Percentiles rank a stretch among this genome's conserved stretches.
These are phyloP conservation scores for Spergularia azorica DNA, from an alignment of 179 eudicot species.

Conservation along the genomic window DNA sequence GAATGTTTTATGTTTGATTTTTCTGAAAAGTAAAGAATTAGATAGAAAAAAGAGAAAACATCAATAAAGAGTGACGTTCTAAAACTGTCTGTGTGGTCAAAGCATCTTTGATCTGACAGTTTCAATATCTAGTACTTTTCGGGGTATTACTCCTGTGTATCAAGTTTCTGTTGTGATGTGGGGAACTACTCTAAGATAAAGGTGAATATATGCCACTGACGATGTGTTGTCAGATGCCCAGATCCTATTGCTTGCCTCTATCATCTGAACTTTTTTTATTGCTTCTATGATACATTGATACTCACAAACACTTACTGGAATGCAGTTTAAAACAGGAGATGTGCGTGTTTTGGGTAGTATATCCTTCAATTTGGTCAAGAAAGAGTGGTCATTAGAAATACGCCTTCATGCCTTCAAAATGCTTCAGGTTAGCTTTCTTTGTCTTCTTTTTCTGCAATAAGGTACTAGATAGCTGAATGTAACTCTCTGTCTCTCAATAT, in stretches of 20 bases:
- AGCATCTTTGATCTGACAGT: background rate
- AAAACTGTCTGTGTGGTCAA: background rate
- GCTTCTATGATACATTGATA: background rate
- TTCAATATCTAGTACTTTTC: background rate
- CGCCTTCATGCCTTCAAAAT: constrained; percentile 91
- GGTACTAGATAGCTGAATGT: background rate
- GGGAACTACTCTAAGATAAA: background rate
- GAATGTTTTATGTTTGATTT: background rate
- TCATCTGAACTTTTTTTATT: constrained; percentile 2
- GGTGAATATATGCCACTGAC: background rate
- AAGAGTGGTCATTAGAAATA: constrained; percentile 91
- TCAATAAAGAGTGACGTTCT: background rate
- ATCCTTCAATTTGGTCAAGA: constrained; percentile 77
- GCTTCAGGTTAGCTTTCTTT: constrained; percentile 67
- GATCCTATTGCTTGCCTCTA: constrained; percentile 15
- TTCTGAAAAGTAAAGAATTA: background rate
- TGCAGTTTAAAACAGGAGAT: constrained; percentile 93
- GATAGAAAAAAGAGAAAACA: background rate
- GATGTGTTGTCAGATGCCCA: background rate
- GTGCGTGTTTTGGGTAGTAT: constrained; percentile 75
- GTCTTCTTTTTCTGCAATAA: constrained; percentile 1
- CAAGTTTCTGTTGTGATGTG: background rate
- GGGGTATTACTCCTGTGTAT: background rate
- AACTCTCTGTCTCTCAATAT: background rate
- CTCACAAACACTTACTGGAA: background rate